Percentiles rank a stretch among this genome's conserved stretches.
These are phyloP conservation scores for Oryza coarctata DNA, from an alignment of 176 grass and related monocot species.

Conservation along the genomic window DNA sequence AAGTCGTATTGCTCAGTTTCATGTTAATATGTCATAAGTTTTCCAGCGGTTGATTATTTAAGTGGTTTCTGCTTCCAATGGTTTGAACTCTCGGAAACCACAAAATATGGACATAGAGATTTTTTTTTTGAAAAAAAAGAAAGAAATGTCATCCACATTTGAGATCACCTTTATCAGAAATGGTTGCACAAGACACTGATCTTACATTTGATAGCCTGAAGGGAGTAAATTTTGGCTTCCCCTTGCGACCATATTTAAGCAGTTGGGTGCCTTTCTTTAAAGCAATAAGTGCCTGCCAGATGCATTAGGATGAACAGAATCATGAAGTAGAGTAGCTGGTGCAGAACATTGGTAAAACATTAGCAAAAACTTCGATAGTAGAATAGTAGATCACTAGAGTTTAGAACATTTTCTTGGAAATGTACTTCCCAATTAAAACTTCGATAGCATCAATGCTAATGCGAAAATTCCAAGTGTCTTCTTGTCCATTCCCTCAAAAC, in stretches of 20 bases:
- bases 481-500: conserved; percentile 26
- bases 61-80: background rate
- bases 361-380: background rate
- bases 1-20: background rate
- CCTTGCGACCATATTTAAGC: conserved; percentile 93
- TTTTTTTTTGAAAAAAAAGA: background rate
- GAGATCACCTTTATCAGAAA: background rate
- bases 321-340: background rate
- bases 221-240: conserved; percentile 91
- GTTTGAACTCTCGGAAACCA: background rate
- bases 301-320: conserved; percentile 10
- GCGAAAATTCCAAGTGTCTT: conserved; percentile 22
- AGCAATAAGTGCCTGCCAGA: conserved; percentile 66
- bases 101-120: background rate
- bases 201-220: conserved; percentile 89
- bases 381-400: too few species aligned
- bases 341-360: background rate
- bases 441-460: conserved; percentile 20
- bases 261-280: conserved; percentile 91
- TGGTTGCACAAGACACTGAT: background rate
- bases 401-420: background rate
- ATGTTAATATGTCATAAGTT: background rate
- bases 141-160: background rate
- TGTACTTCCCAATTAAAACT: background rate
- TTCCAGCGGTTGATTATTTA: background rate